Evolutionary conservation across 352 stramenopile genomes (phyloP).

Genomic region (Peronospora belbahrii): DNA sequence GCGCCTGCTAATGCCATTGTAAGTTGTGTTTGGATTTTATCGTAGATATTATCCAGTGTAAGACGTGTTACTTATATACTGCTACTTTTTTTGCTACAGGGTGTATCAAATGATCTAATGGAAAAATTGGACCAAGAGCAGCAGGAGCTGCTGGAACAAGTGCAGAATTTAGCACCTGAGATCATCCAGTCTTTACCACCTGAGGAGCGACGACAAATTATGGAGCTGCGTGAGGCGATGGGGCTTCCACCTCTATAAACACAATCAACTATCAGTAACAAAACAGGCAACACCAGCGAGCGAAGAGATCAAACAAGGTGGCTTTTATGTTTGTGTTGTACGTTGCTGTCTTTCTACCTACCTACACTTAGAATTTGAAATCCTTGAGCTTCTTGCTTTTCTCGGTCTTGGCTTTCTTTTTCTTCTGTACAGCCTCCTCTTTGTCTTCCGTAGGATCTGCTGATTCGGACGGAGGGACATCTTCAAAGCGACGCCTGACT

Average conservation of each 20-base stretch:
- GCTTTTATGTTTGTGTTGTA: too few relatives aligned
- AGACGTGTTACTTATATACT: not conserved
- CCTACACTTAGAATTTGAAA: constrained; percentile 69
- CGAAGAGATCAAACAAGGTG: too few relatives aligned
- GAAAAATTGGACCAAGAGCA: constrained; percentile 69
- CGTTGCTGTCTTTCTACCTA: constrained; percentile 22
- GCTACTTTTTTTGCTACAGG: constrained; percentile 20
- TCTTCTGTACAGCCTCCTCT: constrained; percentile 52
- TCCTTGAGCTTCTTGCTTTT: constrained; percentile 82
- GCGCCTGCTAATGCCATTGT: constrained; percentile 46
- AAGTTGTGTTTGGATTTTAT: constrained; percentile 2
- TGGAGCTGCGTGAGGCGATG: constrained; percentile 78
- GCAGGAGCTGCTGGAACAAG: constrained; percentile 68
- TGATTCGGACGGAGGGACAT: constrained; percentile 29
- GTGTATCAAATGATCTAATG: constrained; percentile 57
- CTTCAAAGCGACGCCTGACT: constrained; percentile 65
- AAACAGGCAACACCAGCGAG: not conserved
- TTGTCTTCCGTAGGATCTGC: constrained; percentile 36
- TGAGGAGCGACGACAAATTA: constrained; percentile 71
- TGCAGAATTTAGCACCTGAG: constrained; percentile 73
- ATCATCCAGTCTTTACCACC: constrained; percentile 70
- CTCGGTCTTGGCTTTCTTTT: constrained; percentile 66
- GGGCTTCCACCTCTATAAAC: constrained; percentile 49
- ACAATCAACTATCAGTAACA: constrained; percentile 7
- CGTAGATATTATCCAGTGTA: not conserved